These are phyloP conservation scores for Pichia sp. DNA, from an alignment of 1,139 yeast genomes.

Conservation along the genomic window DNA sequence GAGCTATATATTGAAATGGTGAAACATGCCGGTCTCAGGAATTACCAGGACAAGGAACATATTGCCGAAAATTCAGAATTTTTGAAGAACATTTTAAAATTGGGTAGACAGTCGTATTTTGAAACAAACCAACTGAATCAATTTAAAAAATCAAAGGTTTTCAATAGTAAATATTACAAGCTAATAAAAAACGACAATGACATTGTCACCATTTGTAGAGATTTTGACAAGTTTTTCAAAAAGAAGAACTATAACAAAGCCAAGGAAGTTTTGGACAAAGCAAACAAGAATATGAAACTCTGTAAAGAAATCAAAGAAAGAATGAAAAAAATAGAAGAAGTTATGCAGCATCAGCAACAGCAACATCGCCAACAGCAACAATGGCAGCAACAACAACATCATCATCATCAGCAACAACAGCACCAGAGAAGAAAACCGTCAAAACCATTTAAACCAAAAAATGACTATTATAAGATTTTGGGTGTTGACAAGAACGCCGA, in stretches of 20 bases:
- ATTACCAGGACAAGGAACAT: not conserved
- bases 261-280: conserved; percentile 10
- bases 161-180: conserved; percentile 7
- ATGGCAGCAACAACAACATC: conserved; percentile 36
- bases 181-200: conserved; percentile 2
- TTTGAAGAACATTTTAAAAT: conserved; percentile 15
- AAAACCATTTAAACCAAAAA: conserved; percentile 29
- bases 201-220: conserved; percentile 17
- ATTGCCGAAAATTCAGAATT: conserved; percentile 15
- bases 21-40: not conserved
- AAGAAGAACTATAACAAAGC: conserved; percentile 16
- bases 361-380: conserved; percentile 42
- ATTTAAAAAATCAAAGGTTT: conserved; percentile 3
- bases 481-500: conserved; percentile 64
- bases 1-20: conserved; percentile 12
- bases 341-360: conserved; percentile 30
- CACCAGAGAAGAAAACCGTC: conserved; percentile 41
- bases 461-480: conserved; percentile 76
- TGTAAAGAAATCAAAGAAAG: conserved; percentile 11
- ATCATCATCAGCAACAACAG: conserved; percentile 42
- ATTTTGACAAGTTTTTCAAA: conserved; percentile 18
- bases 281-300: conserved; percentile 14
- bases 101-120: conserved; percentile 18
- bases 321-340: conserved; percentile 14
- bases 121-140: conserved; percentile 5